Percentiles rank a stretch among this genome's conserved stretches.
Conservation (phyloP, 1,284 basidiomycete species). For the Malassezia restricta region DNA sequence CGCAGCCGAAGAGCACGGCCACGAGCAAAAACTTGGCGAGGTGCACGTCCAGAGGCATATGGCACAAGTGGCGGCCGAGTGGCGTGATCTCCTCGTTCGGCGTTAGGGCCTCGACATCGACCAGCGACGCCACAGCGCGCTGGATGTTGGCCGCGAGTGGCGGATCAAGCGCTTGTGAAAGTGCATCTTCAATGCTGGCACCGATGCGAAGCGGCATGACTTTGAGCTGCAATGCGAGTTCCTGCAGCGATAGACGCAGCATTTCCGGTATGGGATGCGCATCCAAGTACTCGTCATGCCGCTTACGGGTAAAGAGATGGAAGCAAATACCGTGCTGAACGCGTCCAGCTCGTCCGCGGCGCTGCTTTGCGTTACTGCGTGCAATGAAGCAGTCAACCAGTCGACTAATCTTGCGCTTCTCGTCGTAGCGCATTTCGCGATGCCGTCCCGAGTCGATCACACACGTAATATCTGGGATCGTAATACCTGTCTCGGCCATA, state of each 20-base stretch:
- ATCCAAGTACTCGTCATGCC: constrained; percentile 69
- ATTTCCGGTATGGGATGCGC: constrained; percentile 92
- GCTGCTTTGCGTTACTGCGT: constrained; percentile 81
- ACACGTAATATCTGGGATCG: constrained; percentile 94
- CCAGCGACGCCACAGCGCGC: constrained; percentile 73
- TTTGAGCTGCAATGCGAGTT: constrained; percentile 88
- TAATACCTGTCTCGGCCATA: constrained; percentile 85
- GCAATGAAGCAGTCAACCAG: constrained; percentile 86
- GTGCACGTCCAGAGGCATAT: constrained; percentile 89
- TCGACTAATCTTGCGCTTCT: constrained; percentile 89
- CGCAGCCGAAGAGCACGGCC: constrained; percentile 72
- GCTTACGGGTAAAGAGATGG: constrained; percentile 81
- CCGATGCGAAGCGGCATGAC: constrained; percentile 87
- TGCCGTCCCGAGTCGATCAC: constrained; percentile 95
- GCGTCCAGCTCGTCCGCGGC: constrained; percentile 82
- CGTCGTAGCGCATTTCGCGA: constrained; percentile 60
- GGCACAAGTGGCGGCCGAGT: constrained; percentile 78
- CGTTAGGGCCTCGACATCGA: constrained; percentile 84
- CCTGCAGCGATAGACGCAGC: constrained; percentile 82
- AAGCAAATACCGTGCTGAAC: constrained; percentile 84
- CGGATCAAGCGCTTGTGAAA: constrained; percentile 78
- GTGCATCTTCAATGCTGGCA: constrained; percentile 67
- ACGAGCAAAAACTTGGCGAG: constrained; percentile 85
- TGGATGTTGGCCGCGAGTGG: constrained; percentile 78
- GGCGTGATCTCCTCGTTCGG: constrained; percentile 81